Conservation (phyloP, 1,284 basidiomycete genomes). For the Leccinum griseonigrum region DNA sequence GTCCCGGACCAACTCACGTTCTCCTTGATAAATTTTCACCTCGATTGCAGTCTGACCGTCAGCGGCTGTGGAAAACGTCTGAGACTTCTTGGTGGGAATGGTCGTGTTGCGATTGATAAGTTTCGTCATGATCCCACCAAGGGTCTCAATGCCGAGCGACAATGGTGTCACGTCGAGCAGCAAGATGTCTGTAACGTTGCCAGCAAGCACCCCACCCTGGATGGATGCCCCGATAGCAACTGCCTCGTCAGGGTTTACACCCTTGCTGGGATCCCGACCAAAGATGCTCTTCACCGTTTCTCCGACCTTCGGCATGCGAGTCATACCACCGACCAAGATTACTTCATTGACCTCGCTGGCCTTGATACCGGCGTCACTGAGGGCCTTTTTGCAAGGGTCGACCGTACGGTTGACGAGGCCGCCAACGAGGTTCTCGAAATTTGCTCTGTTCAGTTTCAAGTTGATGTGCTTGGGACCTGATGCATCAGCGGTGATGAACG, state of each 20-base stretch:
- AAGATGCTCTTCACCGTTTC: conserved; percentile 91
- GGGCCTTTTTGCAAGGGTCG: conserved; percentile 98
- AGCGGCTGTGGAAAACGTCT: conserved; percentile 97
- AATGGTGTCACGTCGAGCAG: conserved; percentile 95
- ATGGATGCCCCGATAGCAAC: conserved; percentile 93
- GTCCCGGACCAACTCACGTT: conserved; percentile 95
- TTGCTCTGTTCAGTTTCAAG: conserved; percentile 81
- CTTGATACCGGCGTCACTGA: conserved; percentile 90
- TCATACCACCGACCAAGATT: conserved; percentile 98
- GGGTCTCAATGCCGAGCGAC: conserved; percentile 94
- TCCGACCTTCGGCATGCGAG: conserved; percentile 93
- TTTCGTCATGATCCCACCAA: conserved; percentile 98
- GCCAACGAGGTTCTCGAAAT: conserved; percentile 86
- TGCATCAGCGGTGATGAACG: conserved; percentile 96
- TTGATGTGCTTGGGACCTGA: conserved; percentile 98
- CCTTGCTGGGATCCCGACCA: conserved; percentile 94
- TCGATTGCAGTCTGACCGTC: conserved; percentile 96
- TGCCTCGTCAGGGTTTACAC: conserved; percentile 96
- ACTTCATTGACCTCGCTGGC: conserved; percentile 92
- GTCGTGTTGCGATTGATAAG: conserved; percentile 97
- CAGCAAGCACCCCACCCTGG: conserved; percentile 94
- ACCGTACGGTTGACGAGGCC: conserved; percentile 87
- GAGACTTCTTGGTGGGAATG: conserved; percentile 99
- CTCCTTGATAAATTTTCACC: conserved; percentile 98
- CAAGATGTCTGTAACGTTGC: conserved; percentile 95